These are phyloP conservation scores for Tetrapisispora arboricola DNA, from an alignment of 805 yeast species.

Conservation along the genomic window DNA sequence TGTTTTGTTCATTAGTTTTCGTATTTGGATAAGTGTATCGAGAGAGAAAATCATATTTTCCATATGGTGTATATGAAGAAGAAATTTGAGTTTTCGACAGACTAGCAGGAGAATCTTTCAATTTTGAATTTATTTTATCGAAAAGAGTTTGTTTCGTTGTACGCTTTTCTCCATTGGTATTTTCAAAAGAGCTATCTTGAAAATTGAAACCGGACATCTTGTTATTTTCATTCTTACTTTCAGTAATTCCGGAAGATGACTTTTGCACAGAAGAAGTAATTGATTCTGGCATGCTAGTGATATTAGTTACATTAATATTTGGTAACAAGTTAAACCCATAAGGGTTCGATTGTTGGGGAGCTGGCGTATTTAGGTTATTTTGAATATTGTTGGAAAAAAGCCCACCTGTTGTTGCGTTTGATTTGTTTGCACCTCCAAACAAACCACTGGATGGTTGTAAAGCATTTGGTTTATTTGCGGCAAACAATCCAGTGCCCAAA, in stretches of 20 bases:
- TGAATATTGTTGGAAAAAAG: slow-evolving; percentile 19
- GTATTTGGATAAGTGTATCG: slow-evolving; percentile 1
- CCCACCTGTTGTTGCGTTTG: slow-evolving; percentile 5
- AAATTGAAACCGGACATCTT: background rate
- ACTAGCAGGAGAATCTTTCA: slow-evolving; percentile 12
- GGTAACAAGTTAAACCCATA: slow-evolving; percentile 24
- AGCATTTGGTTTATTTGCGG: slow-evolving; percentile 1
- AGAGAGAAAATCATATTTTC: slow-evolving; percentile 1
- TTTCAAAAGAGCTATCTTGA: background rate
- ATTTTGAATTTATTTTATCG: slow-evolving; percentile 30
- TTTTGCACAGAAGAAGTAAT: slow-evolving; percentile 24
- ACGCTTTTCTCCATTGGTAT: slow-evolving; percentile 3
- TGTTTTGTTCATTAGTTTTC: slow-evolving; percentile 5
- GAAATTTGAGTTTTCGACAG: slow-evolving; percentile 29
- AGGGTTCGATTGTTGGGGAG: slow-evolving; percentile 13
- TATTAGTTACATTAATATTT: slow-evolving; percentile 17
- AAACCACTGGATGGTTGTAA: slow-evolving; percentile 12
- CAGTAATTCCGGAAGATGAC: background rate
- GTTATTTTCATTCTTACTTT: background rate
- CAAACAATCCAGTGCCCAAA: slow-evolving; percentile 15
- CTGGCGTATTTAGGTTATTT: slow-evolving; percentile 1
- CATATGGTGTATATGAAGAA: slow-evolving; percentile 22
- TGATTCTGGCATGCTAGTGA: slow-evolving; percentile 32
- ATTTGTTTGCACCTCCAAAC: slow-evolving; percentile 10
- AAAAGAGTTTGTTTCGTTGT: slow-evolving; percentile 25